Base-by-base conservation (phyloP, 2,329 filamentous ascomycete genomes). In the Fusarium sp. region DNA sequence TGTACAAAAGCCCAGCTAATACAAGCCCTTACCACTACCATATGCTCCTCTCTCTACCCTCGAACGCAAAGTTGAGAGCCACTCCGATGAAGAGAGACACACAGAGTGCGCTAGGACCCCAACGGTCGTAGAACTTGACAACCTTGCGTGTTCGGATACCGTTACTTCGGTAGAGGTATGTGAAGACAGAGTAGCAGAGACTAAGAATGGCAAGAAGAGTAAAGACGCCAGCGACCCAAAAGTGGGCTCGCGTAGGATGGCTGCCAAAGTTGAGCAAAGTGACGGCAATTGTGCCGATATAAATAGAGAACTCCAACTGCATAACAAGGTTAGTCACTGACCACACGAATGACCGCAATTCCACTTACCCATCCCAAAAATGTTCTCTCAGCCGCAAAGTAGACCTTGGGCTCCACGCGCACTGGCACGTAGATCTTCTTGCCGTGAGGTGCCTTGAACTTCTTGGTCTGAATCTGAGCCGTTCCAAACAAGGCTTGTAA, bases 371-470 rank as follows among this genome's bases (percentile, higher is more conserved):
- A 99, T 68, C 94, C 93, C 59, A 99, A 87, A 82, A 98, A 99
- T 1, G 96, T 99, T 69, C 96, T 89, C 81, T 99, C 96, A 1
- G 94, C 95, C 22, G 96, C 96, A 78, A 99, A 97, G 80, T 94
- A 97, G 51, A 99, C 96, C 82, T 99, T 99, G 34, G 96, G 96
- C 80, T 99, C 96, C 34, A 99, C 95, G 49, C 96, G 90, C 57
- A 98, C 91, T 15, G 95, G 95, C 24, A 99, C 96, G 75, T 98
- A 95, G 62, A 99, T 98, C 79, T 93, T 93, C 88, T 95, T 95
- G 55, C 92, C 92, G 78, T 89, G 90, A 14, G 92, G 92, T 10
- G 92, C 92, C 77, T 89, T 91, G 82, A 94, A 89, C 72, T 81
- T 85, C 78, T 85, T 87, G 31, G 79, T 83, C 68, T 86, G 84